Base-by-base conservation (phyloP, 192 early-diverging fungal genomes). In the Coemansia sp. region DNA sequence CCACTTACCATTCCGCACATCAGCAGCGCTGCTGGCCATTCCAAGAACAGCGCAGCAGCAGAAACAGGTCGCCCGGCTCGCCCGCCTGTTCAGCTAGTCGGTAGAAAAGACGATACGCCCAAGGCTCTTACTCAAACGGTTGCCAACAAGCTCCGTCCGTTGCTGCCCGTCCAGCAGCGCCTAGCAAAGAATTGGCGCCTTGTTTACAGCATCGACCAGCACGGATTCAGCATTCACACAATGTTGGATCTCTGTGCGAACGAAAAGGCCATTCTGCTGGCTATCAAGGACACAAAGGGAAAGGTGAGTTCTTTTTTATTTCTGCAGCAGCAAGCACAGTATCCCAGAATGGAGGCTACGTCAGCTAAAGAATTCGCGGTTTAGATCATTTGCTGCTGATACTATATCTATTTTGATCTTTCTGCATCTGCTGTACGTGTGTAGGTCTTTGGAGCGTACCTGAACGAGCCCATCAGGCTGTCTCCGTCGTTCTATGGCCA, bases 171-270 rank as follows among this genome's bases (percentile, higher is more conserved):
- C 5, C 79, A 95, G 51, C 81, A 92, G 32, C 86, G 91, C 41
- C 85, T 96, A 67, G 81, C 92, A 5, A 77, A 88, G 44, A 86
- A 76, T 56, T 95, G 93, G 93, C 87, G 77, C 12, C 84, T 99
- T 37, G 71, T 95, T 4, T 99, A 99, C 76, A 93, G 90, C 53
- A 84, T 96, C 53, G 95, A 98, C 62, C 92, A 96, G 71, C 94
- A 99, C 72, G 97, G 97, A 5, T 93, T 94, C 60, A 92, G 89
- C 68, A 81, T 99, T 56, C 82, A 89, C 56, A 96, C 95, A 2
- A 84, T 99, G 69, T 93, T 91, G 70, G 71, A 83, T 46, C 77
- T 79, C 5, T 87, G 87, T 48, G 84, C 85, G 53, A 72, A 73
- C 51, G 87, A 93, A 71, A 90, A 90, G 7, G 89, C 91, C 4